A percentile compares a stretch with the other conserved stretches of the same genome.
phyloP scores from a whole-genome alignment of 2,329 filamentous ascomycete species.

The Cordyceps cicadae region DNA sequence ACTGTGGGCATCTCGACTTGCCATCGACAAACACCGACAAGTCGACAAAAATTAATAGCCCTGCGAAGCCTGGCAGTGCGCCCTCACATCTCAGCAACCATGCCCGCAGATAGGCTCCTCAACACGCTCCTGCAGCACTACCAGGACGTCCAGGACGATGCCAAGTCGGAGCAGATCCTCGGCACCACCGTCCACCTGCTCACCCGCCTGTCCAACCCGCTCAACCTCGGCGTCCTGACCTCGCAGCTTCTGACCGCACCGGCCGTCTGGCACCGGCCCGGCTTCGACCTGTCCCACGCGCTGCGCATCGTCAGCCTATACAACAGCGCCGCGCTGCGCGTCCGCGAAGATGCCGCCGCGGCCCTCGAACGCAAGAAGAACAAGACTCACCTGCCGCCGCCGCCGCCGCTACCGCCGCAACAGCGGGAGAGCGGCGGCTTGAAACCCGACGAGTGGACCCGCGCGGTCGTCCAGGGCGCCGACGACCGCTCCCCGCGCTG shows the following conservation, averaged over 20 bases:
- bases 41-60: neutral
- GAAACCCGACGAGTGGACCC: constrained; percentile 45
- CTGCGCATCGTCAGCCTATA: constrained; percentile 63
- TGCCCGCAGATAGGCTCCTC: constrained; percentile 60
- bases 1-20: neutral
- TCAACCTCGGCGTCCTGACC: constrained; percentile 65
- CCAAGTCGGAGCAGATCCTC: constrained; percentile 48
- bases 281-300: constrained; percentile 51
- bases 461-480: constrained; percentile 48
- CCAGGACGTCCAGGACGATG: constrained; percentile 43
- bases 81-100: constrained; percentile 24
- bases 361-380: constrained; percentile 21
- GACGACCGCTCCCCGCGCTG: constrained; percentile 58
- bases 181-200: constrained; percentile 61
- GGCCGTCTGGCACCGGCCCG: constrained; percentile 56
- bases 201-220: constrained; percentile 61
- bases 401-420: neutral
- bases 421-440: constrained; percentile 34
- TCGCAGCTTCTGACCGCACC: constrained; percentile 64
- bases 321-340: constrained; percentile 54
- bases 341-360: constrained; percentile 41
- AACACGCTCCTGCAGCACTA: constrained; percentile 56
- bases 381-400: constrained; percentile 15
- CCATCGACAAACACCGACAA: neutral
- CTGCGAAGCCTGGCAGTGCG: neutral